Conservation (phyloP, 805 yeast species). For the Saturnispora mendoncae region DNA sequence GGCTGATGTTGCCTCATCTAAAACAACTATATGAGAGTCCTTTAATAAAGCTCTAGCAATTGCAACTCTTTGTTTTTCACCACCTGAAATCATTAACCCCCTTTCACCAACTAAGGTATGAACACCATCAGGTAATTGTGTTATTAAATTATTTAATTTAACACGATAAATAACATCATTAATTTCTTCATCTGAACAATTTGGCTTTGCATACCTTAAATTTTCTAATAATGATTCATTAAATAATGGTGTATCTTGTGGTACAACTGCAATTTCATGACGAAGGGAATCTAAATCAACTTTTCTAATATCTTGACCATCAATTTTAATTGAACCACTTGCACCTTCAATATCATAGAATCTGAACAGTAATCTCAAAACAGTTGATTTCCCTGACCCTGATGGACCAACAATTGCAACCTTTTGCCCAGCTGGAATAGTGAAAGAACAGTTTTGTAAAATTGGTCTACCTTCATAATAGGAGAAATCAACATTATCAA, state of each 20-base stretch:
- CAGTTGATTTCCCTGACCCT: conserved; percentile 92
- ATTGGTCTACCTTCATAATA: conserved; percentile 87
- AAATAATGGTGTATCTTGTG: conserved; percentile 94
- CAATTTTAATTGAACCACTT: conserved; percentile 57
- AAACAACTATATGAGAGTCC: conserved; percentile 80
- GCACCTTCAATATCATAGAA: conserved; percentile 62
- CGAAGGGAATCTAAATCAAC: conserved; percentile 72
- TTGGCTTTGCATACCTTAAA: conserved; percentile 73
- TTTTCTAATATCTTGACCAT: conserved; percentile 78
- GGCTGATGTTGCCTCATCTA: conserved; percentile 96
- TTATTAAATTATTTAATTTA: conserved; percentile 52
- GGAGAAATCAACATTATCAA: conserved; percentile 89
- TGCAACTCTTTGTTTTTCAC: conserved; percentile 93
- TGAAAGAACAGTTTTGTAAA: conserved; percentile 67
- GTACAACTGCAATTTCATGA: conserved; percentile 78
- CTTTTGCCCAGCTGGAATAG: conserved; percentile 82
- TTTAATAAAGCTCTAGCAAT: conserved; percentile 86
- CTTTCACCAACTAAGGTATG: conserved; percentile 90
- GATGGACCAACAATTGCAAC: conserved; percentile 96
- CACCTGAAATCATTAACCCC: conserved; percentile 99
- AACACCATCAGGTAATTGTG: conserved; percentile 73
- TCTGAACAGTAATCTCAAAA: conserved; percentile 73
- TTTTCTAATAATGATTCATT: conserved; percentile 86
- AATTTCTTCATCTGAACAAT: conserved; percentile 68
- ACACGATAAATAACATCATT: conserved; percentile 56